phyloP scores from a whole-genome alignment of 306 rosid species.

The Senna siamea region DNA sequence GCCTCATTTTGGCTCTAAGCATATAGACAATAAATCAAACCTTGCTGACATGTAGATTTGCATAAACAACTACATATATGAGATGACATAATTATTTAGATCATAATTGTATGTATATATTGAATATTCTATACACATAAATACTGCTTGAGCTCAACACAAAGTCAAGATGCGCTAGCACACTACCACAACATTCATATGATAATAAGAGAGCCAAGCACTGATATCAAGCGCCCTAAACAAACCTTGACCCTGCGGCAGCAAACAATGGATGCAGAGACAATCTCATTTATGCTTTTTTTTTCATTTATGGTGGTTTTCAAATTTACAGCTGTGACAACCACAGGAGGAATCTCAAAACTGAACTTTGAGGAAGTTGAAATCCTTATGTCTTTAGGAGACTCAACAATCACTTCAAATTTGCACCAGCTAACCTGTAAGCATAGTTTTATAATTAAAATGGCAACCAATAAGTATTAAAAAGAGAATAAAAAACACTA shows the following conservation, averaged over 20 bases:
- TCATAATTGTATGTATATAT: neutral
- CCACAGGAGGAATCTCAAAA: constrained; percentile 73
- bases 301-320: constrained; percentile 76
- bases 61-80: neutral
- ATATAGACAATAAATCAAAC: constrained; percentile 30
- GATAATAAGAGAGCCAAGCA: constrained; percentile 32
- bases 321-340: constrained; percentile 80
- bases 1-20: constrained; percentile 21
- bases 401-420: constrained; percentile 79
- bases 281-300: constrained; percentile 77
- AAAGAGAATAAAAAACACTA: constrained; percentile 23
- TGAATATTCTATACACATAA: neutral
- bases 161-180: constrained; percentile 23
- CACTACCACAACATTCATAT: constrained; percentile 17
- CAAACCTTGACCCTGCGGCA: constrained; percentile 90
- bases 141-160: neutral
- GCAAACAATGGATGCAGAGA: constrained; percentile 89
- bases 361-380: constrained; percentile 61
- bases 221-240: constrained; percentile 32
- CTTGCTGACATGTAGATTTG: constrained; percentile 16
- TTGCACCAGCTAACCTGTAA: constrained; percentile 98
- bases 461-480: neutral
- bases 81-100: neutral
- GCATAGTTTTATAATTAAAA: constrained; percentile 40
- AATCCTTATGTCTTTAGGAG: constrained; percentile 69